Percentiles rank a stretch among this genome's conserved stretches.
Evolutionary conservation across 495 filamentous ascomycete genomes (phyloP).

Genomic region (Mytilinidion resinicola): DNA sequence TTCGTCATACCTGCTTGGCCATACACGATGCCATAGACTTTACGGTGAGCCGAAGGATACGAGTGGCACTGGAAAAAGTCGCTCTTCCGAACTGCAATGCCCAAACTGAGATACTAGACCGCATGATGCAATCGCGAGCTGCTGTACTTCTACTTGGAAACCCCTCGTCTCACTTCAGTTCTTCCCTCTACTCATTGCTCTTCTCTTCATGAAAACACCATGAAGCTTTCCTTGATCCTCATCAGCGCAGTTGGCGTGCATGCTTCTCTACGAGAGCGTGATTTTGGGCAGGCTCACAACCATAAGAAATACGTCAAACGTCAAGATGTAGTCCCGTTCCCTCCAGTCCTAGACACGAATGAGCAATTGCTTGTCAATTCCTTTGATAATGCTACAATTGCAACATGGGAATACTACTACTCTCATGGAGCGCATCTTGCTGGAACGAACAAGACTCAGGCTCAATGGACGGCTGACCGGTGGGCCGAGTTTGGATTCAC

Average conservation of each 20-base stretch:
- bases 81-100: too few relatives aligned
- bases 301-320: conserved; percentile 8
- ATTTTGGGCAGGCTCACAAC: background rate
- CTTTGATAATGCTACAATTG: conserved; percentile 25
- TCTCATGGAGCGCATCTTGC: conserved; percentile 23
- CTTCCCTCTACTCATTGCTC: background rate
- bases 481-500: conserved; percentile 24
- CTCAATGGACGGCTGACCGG: conserved; percentile 24
- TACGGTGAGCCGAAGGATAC: too few relatives aligned
- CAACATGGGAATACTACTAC: conserved; percentile 26
- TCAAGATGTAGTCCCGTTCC: conserved; percentile 16
- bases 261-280: conserved; percentile 20
- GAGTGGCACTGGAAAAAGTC: too few relatives aligned
- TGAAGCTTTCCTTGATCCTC: conserved; percentile 14
- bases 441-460: conserved; percentile 18
- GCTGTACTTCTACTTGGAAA: too few relatives aligned
- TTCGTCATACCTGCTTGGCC: too few relatives aligned
- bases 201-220: background rate
- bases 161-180: too few relatives aligned
- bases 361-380: conserved; percentile 23
- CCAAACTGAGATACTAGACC: too few relatives aligned
- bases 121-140: too few relatives aligned
- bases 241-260: conserved; percentile 16
- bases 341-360: conserved; percentile 14
- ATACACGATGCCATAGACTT: too few relatives aligned